Evolutionary conservation across 2,329 filamentous ascomycete genomes (phyloP), one percentile per base, ranked within the genome.

Genomic region (Phaeosphaeriaceae sp.): DNA sequence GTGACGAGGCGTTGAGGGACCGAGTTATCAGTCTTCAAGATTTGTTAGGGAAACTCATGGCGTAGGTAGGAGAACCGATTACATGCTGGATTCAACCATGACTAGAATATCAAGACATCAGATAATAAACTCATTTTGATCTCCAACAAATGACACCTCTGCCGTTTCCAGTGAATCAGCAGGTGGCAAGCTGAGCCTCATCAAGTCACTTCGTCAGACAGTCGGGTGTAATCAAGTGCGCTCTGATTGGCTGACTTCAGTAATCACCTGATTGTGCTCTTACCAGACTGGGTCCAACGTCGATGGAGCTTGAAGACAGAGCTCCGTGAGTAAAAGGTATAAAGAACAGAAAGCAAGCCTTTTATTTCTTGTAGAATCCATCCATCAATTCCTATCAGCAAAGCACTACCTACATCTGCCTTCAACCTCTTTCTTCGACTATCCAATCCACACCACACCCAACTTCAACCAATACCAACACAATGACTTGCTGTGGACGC

Each of bases 401-500:
- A 36, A n/a, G n/a, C 38, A 39, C 36, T 23, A 44, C 17, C 16
- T 17, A 15, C 42, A 21, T 9, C 34, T 32, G 18, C 3, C 38
- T 41, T 26, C 2, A 39, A 46, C 50, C 29, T 44, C 34, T 21
- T 17, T 36, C 32, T 42, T 30, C 39, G 34, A 51, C 40, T 39
- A 44, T 44, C 21, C 48, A 38, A 49, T 3, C 29, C 50, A 44
- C 23, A 48, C 26, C 18, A 45, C 45, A 26, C 33, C 42, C 40
- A 56, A 46, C 48, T 53, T 42, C 23, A 56, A 56, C 42, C 52
- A 56, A 45, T 49, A 49, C 36, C 51, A 58, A 58, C 66, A 73
- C 46, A 41, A 78, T 79, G 76, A 71, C 74, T 60, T 87, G 84
- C 82, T 87, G 84, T 74, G 81, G 81, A 72, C 81, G 80, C 62